Evolutionary conservation across 768 basidiomycete species (phyloP), one percentile per base, ranked within the genome.

Genomic region (Tubosaeta sp.): DNA sequence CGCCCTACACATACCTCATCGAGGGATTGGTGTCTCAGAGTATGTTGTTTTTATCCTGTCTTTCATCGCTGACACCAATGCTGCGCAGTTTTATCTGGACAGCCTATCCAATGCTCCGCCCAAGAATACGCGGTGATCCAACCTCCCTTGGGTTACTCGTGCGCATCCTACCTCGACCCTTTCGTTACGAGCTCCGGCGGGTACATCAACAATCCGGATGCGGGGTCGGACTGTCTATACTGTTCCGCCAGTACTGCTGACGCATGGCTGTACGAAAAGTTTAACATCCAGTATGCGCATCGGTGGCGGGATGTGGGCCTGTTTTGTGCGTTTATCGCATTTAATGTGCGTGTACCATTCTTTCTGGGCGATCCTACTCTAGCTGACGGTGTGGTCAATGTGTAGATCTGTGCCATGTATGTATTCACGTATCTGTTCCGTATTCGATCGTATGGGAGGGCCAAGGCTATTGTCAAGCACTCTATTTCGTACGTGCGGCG

Each of bases 181-280:
- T 85, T 71, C 61, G 73, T 80, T 36, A 30, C 53, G 13, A 44
- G 48, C 6, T 59, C 67, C 13, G 76, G 80, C 1, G 81, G 82
- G 2, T 81, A 80, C 59, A 35, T 83, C n/a, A 38, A 66, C 22
- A 71, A 80, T 51, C 67, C 73, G 0, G 46, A 60, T 21, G 73
- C 71, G 1, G 68, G 68, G 3, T 59, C 60, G 4, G 57, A 56
- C 14, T 83, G 82, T 64, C 54, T 65, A 31, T 81, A 77, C 68
- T 92, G 90, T 60, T 66, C 81, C 3, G 71, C 74, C 32, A 62
- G 71, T n/a, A 76, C 75, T 0, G 81, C 85, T 0, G 83, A 90
- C 62, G 63, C 74, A 36, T 87, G 80, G 55, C 25, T 66, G 4
- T 43, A 18, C 27, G 7, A 16, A 4, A 35, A 0, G 54, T 86